Evolutionary conservation across 2,329 filamentous ascomycete genomes (phyloP).

Genomic region (Grosmannia huntii): DNA sequence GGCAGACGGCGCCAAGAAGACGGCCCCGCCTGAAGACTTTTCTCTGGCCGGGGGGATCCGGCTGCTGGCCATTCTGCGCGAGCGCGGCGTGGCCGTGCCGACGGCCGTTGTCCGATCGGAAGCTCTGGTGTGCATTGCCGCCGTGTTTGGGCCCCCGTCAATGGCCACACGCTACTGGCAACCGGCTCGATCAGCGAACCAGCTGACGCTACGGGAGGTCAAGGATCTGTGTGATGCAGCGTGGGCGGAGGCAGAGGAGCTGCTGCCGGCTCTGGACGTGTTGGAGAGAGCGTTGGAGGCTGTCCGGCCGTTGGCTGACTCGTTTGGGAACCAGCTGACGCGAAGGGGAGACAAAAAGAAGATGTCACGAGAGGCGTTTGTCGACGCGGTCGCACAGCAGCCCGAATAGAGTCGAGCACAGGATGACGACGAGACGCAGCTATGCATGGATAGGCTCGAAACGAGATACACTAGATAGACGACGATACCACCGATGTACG

Average conservation of each 20-base stretch:
- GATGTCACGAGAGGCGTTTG: constrained; percentile 2
- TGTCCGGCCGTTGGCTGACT: constrained; percentile 6
- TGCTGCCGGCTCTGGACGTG: constrained; percentile 19
- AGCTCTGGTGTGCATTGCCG: constrained; percentile 18
- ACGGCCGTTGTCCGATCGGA: constrained; percentile 14
- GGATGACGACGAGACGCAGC: not conserved
- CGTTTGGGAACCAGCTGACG: constrained; percentile 6
- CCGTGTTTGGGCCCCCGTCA: constrained; percentile 20
- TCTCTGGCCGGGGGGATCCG: constrained; percentile 19
- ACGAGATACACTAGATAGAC: not conserved
- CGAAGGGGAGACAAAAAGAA: constrained; percentile 3
- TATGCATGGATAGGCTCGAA: not conserved
- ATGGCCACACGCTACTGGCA: constrained; percentile 13
- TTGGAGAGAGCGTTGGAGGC: constrained; percentile 16
- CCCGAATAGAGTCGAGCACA: not conserved
- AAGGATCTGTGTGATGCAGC: constrained; percentile 24
- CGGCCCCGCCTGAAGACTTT: constrained; percentile 10
- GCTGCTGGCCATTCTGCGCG: constrained; percentile 20
- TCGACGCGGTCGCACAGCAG: not conserved
- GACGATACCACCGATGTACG: not conserved
- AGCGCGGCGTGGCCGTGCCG: constrained; percentile 18
- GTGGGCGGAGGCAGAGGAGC: constrained; percentile 18
- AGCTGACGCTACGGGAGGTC: constrained; percentile 19
- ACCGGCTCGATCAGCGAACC: constrained; percentile 11
- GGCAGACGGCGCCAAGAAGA: not conserved